phyloP scores from a whole-genome alignment of 2,329 filamentous ascomycete species.

The Zymoseptoria crescenta region DNA sequence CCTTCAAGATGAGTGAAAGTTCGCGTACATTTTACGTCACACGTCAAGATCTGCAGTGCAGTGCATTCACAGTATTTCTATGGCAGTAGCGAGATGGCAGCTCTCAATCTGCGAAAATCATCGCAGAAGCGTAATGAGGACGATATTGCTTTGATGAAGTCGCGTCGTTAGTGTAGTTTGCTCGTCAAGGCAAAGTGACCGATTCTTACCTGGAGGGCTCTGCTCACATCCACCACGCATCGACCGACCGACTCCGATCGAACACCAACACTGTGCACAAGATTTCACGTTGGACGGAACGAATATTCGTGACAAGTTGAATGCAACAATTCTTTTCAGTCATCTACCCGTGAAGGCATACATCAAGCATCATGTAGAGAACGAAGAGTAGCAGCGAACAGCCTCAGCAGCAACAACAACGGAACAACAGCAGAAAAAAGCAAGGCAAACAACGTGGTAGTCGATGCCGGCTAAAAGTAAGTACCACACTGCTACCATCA shows the following conservation, averaged over 20 bases:
- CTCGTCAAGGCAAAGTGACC: background rate
- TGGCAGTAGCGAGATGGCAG: background rate
- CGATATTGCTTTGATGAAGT: conserved; percentile 3
- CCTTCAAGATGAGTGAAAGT: background rate
- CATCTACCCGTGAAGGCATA: conserved; percentile 18
- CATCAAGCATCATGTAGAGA: conserved; percentile 9
- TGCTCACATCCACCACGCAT: background rate
- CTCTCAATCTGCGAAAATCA: background rate
- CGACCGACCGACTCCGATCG: background rate
- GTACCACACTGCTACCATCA: background rate
- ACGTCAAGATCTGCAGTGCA: background rate
- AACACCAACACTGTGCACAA: background rate
- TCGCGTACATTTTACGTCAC: conserved; percentile 6
- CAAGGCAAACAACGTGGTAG: background rate
- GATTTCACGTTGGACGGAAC: background rate
- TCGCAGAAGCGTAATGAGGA: conserved; percentile 9
- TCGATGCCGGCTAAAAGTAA: background rate
- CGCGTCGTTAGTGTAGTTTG: background rate
- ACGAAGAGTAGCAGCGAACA: conserved; percentile 11
- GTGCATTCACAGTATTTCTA: no score
- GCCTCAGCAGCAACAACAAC: no score
- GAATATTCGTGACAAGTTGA: background rate
- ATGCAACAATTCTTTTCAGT: conserved; percentile 13
- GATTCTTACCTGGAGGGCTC: no score
- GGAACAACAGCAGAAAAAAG: background rate